Evolutionary conservation across 2,329 filamentous ascomycete genomes (phyloP).

Genomic region (Shiraia sp.): DNA sequence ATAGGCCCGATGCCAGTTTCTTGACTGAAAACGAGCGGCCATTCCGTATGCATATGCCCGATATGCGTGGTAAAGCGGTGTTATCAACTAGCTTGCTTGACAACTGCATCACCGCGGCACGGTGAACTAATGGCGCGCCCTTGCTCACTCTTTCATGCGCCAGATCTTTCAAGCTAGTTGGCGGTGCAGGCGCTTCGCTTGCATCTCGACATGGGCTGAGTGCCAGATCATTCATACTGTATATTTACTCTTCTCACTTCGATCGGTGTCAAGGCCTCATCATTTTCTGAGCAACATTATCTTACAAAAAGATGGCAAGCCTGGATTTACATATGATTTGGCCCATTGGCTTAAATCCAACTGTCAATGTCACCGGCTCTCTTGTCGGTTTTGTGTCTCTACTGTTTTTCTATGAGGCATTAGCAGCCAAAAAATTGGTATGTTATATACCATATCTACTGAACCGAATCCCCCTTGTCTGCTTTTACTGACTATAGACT

Average conservation of each 20-base stretch:
- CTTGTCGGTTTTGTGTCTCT: conserved; percentile 15
- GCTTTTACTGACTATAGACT: not conserved
- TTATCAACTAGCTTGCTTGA: conserved; percentile 1
- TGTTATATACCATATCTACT: not conserved
- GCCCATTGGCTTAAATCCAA: conserved; percentile 6
- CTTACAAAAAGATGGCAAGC: not conserved
- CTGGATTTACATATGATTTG: conserved; percentile 6
- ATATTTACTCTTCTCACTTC: conserved; percentile 8
- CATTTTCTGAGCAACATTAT: not conserved
- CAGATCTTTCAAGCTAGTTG: not conserved
- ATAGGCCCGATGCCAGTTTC: not conserved
- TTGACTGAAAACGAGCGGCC: conserved; percentile 1
- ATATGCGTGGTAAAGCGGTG: conserved; percentile 3
- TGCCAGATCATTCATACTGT: not conserved
- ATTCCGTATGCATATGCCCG: conserved; percentile 1
- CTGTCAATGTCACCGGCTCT: conserved; percentile 12
- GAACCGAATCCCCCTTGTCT: no score
- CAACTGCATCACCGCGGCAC: conserved; percentile 12
- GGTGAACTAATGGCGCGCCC: conserved; percentile 3
- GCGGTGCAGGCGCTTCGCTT: conserved; percentile 3
- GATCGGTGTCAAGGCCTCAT: not conserved
- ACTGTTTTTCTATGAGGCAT: conserved; percentile 12
- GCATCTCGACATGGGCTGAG: not conserved
- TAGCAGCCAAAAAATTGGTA: conserved; percentile 11
- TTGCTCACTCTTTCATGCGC: conserved; percentile 2